Conservation (phyloP, 495 filamentous ascomycete genomes). For the Xylaria intraflava region DNA sequence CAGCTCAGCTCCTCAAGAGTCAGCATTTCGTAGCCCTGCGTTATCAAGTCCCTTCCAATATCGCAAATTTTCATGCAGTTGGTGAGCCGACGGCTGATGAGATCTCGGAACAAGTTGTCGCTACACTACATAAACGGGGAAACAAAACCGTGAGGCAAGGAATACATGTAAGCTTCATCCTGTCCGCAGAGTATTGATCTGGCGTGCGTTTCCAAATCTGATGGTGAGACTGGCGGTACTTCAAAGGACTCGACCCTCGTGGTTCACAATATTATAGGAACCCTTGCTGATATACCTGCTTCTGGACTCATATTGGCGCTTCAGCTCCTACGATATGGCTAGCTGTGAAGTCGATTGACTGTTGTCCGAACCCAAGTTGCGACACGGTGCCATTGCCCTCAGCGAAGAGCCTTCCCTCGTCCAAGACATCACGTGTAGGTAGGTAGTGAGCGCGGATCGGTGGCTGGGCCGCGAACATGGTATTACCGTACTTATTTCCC, state of each 20-base stretch:
- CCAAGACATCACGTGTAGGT: background rate
- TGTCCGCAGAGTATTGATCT: background rate
- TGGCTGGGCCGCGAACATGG: no score
- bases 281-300: background rate
- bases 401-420: background rate
- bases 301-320: background rate
- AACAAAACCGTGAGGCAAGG: no score
- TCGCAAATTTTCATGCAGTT: background rate
- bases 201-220: no score
- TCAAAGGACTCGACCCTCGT: background rate
- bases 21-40: conserved; percentile 1
- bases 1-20: background rate
- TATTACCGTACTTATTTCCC: no score
- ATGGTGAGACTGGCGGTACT: background rate
- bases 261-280: background rate
- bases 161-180: background rate
- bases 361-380: background rate
- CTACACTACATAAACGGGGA: background rate
- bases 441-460: no score
- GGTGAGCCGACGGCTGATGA: background rate
- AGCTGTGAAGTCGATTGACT: background rate
- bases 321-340: background rate
- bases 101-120: background rate
- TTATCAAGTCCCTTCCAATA: background rate
- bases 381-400: background rate